Percentiles rank a stretch among this genome's conserved stretches.
Evolutionary conservation across 805 yeast genomes (phyloP).

Genomic region (Candida orba): DNA sequence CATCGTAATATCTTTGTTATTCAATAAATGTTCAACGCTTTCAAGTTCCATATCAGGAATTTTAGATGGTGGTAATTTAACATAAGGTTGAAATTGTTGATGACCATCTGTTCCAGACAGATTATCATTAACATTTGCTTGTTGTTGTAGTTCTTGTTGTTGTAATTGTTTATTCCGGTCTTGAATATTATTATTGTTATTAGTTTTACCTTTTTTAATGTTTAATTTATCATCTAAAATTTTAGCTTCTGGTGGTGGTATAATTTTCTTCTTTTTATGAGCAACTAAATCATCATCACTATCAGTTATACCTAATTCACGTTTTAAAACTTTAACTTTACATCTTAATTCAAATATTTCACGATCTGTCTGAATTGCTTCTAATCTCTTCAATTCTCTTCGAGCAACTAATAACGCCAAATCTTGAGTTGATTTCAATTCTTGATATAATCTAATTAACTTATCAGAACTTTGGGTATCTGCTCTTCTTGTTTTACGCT

Average conservation of each 20-base stretch:
- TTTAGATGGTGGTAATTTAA: slow-evolving; percentile 80
- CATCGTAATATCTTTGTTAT: slow-evolving; percentile 71
- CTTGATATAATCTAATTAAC: slow-evolving; percentile 63
- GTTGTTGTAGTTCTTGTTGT: background rate
- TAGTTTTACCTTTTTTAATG: slow-evolving; percentile 13
- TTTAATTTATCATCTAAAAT: slow-evolving; percentile 9
- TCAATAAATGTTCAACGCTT: slow-evolving; percentile 67
- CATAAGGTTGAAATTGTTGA: slow-evolving; percentile 59
- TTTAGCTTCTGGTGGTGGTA: slow-evolving; percentile 14
- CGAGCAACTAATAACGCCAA: slow-evolving; percentile 63
- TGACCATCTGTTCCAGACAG: slow-evolving; percentile 21
- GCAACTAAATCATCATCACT: slow-evolving; percentile 79
- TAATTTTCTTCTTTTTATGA: slow-evolving; percentile 58
- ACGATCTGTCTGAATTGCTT: slow-evolving; percentile 53
- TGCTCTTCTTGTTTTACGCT: slow-evolving; percentile 91
- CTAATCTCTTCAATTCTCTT: slow-evolving; percentile 61
- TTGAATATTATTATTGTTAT: slow-evolving; percentile 13
- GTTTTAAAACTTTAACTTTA: slow-evolving; percentile 64
- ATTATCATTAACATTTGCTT: slow-evolving; percentile 6
- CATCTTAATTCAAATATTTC: slow-evolving; percentile 68
- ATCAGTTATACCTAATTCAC: slow-evolving; percentile 68
- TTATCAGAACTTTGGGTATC: slow-evolving; percentile 87
- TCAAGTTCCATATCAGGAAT: slow-evolving; percentile 89
- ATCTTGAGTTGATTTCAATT: slow-evolving; percentile 68
- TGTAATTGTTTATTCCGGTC: slow-evolving; percentile 8